phyloP scores from a whole-genome alignment of 768 basidiomycete genomes.

The Dacryopinax primogenitus region DNA sequence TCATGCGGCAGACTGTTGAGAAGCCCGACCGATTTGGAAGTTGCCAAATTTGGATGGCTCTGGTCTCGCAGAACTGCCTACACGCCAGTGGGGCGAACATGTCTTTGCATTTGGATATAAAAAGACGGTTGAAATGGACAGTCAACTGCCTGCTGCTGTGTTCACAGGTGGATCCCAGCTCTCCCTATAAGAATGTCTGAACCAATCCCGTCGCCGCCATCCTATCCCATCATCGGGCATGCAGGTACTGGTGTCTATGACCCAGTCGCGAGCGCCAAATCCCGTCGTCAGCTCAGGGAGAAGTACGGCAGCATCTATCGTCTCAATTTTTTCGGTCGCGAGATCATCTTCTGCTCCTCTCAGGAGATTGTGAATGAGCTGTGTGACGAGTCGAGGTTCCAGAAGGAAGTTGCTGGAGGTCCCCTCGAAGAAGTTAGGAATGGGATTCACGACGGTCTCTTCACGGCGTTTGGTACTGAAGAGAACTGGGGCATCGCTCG shows the following conservation, averaged over 20 bases:
- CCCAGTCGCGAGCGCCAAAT: not conserved
- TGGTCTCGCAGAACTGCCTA: too few species aligned
- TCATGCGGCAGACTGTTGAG: too few species aligned
- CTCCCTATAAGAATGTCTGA: not conserved
- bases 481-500: conserved; percentile 38
- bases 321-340: conserved; percentile 28
- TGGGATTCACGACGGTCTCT: conserved; percentile 10
- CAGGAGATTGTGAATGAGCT: conserved; percentile 33
- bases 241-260: not conserved
- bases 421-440: conserved; percentile 29
- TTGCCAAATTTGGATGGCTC: too few species aligned
- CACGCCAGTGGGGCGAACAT: too few species aligned
- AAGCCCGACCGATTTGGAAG: too few species aligned
- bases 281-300: not conserved
- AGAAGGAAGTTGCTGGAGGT: conserved; percentile 29
- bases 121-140: not conserved
- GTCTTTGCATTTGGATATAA: too few species aligned
- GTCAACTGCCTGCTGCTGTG: too few species aligned
- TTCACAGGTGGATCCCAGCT: too few species aligned
- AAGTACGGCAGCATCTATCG: conserved; percentile 36
- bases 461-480: conserved; percentile 32
- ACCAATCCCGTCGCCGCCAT: not conserved
- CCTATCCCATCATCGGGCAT: not conserved
- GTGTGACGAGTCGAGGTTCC: conserved; percentile 34
- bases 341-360: conserved; percentile 24